phyloP scores from a whole-genome alignment of 805 yeast genomes.

The Komagataella phaffii region DNA sequence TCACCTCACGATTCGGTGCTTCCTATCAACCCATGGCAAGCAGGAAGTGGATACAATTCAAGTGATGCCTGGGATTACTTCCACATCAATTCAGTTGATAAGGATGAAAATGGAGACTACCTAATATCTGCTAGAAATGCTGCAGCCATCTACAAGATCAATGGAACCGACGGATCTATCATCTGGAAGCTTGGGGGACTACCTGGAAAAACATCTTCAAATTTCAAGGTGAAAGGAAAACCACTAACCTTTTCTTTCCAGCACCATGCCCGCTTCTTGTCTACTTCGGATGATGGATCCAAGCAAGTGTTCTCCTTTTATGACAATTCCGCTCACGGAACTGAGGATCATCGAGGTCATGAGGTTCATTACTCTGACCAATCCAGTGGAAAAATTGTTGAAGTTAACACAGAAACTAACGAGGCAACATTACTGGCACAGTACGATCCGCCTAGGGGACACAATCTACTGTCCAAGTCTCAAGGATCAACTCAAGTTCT shows the following conservation, averaged over 20 bases:
- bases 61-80: slow-evolving; percentile 25
- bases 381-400: slow-evolving; percentile 22
- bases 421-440: slow-evolving; percentile 15
- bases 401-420: slow-evolving; percentile 16
- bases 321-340: slow-evolving; percentile 24
- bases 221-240: slow-evolving; percentile 6
- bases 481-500: slow-evolving; percentile 21
- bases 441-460: slow-evolving; percentile 13
- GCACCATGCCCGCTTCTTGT: slow-evolving; percentile 21
- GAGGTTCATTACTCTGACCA: slow-evolving; percentile 10
- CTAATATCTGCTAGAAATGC: slow-evolving; percentile 20
- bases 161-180: slow-evolving; percentile 22
- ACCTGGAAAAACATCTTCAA: neutral
- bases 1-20: slow-evolving; percentile 19
- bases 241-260: slow-evolving; percentile 20
- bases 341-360: slow-evolving; percentile 17
- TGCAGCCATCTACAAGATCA: slow-evolving; percentile 19
- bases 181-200: slow-evolving; percentile 14
- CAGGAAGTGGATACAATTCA: slow-evolving; percentile 20
- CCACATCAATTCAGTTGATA: slow-evolving; percentile 25
- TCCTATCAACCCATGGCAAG: slow-evolving; percentile 16
- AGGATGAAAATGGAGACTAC: slow-evolving; percentile 20
- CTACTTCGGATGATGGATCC: slow-evolving; percentile 11
- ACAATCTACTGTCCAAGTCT: slow-evolving; percentile 11
- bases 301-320: slow-evolving; percentile 20